phyloP scores from a whole-genome alignment of 2,329 filamentous ascomycete species.

The Helminthosporium solani region DNA sequence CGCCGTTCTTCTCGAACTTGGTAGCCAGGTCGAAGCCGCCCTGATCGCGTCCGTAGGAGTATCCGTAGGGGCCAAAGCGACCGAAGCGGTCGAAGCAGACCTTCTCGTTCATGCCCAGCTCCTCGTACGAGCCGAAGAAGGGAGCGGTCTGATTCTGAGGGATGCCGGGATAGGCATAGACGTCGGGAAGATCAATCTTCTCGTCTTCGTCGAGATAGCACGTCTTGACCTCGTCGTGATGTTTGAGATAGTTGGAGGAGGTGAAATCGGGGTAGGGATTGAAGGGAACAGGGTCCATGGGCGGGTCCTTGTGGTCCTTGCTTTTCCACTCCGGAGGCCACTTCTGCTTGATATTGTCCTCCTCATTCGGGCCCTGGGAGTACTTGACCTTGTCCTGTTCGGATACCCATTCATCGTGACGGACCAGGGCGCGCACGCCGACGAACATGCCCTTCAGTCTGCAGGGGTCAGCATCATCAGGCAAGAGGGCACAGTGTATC shows the following conservation, averaged over 20 bases:
- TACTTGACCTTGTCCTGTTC: constrained; percentile 49
- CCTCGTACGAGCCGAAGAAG: constrained; percentile 51
- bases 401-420: constrained; percentile 44
- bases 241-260: constrained; percentile 47
- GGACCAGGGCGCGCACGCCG: constrained; percentile 50
- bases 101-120: constrained; percentile 50
- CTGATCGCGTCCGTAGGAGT: constrained; percentile 48
- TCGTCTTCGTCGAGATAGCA: constrained; percentile 66
- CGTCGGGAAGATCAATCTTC: constrained; percentile 58
- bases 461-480: constrained; percentile 16
- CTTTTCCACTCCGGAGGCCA: constrained; percentile 32
- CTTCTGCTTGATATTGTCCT: constrained; percentile 42
- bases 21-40: constrained; percentile 52
- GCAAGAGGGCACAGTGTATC: background rate
- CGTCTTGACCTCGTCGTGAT: constrained; percentile 55
- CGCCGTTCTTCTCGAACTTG: constrained; percentile 47
- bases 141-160: constrained; percentile 52
- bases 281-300: constrained; percentile 44
- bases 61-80: constrained; percentile 53
- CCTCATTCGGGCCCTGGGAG: constrained; percentile 40
- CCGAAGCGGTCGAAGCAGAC: constrained; percentile 55
- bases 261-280: constrained; percentile 49
- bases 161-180: constrained; percentile 63
- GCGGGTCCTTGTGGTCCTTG: constrained; percentile 41
- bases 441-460: constrained; percentile 52